Percentiles rank a stretch among this genome's conserved stretches.
These are phyloP conservation scores for Microascus cirrosus DNA, from an alignment of 2,329 filamentous ascomycete species.

Conservation along the genomic window DNA sequence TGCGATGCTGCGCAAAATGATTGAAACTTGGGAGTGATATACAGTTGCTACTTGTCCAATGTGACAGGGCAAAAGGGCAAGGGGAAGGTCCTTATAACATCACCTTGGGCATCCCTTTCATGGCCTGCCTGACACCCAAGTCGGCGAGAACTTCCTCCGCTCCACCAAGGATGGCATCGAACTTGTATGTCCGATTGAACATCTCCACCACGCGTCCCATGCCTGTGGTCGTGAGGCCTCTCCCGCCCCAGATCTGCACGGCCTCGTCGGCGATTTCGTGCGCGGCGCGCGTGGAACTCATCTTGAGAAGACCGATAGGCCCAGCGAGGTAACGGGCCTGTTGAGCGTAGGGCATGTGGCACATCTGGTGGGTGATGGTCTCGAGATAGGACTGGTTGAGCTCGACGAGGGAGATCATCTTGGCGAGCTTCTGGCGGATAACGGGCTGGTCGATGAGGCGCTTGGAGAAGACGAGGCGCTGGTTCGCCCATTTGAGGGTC, in stretches of 20 bases:
- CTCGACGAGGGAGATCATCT: slow-evolving; percentile 76
- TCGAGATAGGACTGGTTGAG: slow-evolving; percentile 82
- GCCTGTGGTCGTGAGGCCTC: slow-evolving; percentile 67
- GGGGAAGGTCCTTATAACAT: slow-evolving; percentile 50
- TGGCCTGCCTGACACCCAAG: slow-evolving; percentile 71
- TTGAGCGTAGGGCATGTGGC: slow-evolving; percentile 67
- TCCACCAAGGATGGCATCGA: slow-evolving; percentile 66
- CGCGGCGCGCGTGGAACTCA: slow-evolving; percentile 62
- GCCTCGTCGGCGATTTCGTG: slow-evolving; percentile 78
- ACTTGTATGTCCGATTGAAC: slow-evolving; percentile 79
- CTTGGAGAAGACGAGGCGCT: slow-evolving; percentile 76
- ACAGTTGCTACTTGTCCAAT: neutral
- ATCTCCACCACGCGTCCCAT: slow-evolving; percentile 78
- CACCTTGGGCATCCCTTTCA: slow-evolving; percentile 75
- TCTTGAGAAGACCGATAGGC: slow-evolving; percentile 74
- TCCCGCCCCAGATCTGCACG: slow-evolving; percentile 77
- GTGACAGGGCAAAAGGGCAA: neutral
- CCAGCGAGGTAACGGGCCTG: slow-evolving; percentile 67
- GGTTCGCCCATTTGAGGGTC: slow-evolving; percentile 80
- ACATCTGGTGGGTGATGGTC: slow-evolving; percentile 79
- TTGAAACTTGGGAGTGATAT: neutral
- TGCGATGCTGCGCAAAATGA: neutral
- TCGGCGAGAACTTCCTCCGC: slow-evolving; percentile 77
- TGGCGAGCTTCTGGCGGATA: slow-evolving; percentile 75
- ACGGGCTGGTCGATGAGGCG: slow-evolving; percentile 73